Percentiles rank a stretch among this genome's conserved stretches.
Conservation (phyloP, 192 early-diverging fungal species). For the Mycoemilia scoparia region DNA sequence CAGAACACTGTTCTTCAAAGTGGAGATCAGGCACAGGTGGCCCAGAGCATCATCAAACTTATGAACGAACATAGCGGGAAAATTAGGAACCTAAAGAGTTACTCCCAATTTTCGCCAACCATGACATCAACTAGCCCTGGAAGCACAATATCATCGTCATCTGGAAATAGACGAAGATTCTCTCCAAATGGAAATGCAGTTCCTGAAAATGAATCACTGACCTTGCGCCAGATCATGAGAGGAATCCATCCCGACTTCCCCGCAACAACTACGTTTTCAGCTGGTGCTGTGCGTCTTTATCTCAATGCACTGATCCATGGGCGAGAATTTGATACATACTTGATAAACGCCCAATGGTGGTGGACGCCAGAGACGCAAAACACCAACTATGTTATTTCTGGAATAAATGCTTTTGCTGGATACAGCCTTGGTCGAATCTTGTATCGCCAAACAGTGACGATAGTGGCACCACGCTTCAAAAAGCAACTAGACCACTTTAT, state of each 20-base stretch:
- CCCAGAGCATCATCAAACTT: conserved; percentile 15
- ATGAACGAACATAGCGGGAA: conserved; percentile 20
- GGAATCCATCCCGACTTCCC: conserved; percentile 14
- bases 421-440: conserved; percentile 23
- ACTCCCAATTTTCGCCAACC: no score
- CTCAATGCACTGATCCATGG: conserved; percentile 29
- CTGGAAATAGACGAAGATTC: no score
- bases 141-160: no score
- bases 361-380: conserved; percentile 1
- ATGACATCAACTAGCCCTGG: no score
- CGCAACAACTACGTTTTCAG: conserved; percentile 25
- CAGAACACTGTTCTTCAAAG: conserved; percentile 23
- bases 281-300: conserved; percentile 28
- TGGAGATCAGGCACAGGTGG: conserved; percentile 29
- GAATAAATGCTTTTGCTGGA: background rate
- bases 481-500: conserved; percentile 23
- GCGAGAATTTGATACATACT: conserved; percentile 27
- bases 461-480: conserved; percentile 19
- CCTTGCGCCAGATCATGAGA: conserved; percentile 5
- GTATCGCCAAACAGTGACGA: conserved; percentile 14
- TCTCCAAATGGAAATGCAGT: no score
- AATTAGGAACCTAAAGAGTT: no score
- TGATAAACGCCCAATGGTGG: conserved; percentile 32
- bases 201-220: no score
- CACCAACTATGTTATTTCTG: no score